Conservation (phyloP, 257 asterid species). For the Rehmannia glutinosa region DNA sequence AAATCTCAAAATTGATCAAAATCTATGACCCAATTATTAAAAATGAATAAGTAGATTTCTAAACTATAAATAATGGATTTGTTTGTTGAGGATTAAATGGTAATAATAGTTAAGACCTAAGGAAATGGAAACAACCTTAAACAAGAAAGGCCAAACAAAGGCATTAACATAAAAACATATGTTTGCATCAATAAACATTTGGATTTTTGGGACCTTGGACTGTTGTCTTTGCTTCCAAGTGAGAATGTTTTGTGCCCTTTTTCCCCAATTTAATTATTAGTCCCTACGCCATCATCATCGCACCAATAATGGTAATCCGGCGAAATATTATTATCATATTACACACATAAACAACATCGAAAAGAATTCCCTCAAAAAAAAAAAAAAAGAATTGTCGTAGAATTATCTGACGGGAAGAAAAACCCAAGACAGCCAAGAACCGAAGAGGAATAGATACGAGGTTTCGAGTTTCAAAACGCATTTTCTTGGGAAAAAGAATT, state of each 20-base stretch:
- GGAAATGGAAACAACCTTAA: background rate
- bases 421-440: slow-evolving; percentile 6
- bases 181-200: slow-evolving; percentile 10
- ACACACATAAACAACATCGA: slow-evolving; percentile 28
- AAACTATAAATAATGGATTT: no score
- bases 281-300: slow-evolving; percentile 8
- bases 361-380: no score
- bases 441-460: background rate
- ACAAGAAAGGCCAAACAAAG: background rate
- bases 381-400: no score
- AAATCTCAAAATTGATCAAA: no score
- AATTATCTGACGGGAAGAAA: slow-evolving; percentile 14
- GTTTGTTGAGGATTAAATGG: no score
- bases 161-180: background rate
- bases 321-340: slow-evolving; percentile 12
- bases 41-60: no score
- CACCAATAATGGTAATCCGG: slow-evolving; percentile 15
- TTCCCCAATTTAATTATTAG: slow-evolving; percentile 22
- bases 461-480: no score
- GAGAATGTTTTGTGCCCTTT: slow-evolving; percentile 37
- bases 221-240: slow-evolving; percentile 32
- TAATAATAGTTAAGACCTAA: no score
- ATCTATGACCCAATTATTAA: no score
- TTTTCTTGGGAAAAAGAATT: background rate
- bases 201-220: slow-evolving; percentile 14